Percentiles rank a stretch among this genome's conserved stretches.
Evolutionary conservation across 2,329 filamentous ascomycete species (phyloP).

Genomic region (Botrytis aclada): DNA sequence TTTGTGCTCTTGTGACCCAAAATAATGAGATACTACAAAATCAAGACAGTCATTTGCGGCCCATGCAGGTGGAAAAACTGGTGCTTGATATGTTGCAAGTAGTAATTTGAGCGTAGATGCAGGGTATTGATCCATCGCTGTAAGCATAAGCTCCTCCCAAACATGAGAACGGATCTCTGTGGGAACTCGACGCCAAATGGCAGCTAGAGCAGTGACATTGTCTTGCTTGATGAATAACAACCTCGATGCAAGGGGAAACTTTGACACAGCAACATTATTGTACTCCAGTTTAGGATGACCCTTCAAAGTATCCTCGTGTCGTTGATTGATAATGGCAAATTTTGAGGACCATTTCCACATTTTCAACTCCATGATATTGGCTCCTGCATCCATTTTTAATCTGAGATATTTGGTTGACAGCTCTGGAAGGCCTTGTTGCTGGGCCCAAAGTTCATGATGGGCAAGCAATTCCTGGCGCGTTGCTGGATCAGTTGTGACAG

Average conservation of each 20-base stretch:
- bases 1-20: constrained; percentile 5
- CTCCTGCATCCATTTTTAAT: not conserved
- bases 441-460: constrained; percentile 9
- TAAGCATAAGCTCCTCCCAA: constrained; percentile 19
- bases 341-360: constrained; percentile 4
- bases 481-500: not conserved
- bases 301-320: constrained; percentile 10
- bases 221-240: constrained; percentile 19
- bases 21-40: constrained; percentile 17
- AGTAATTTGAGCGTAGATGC: constrained; percentile 18
- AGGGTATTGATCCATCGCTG: constrained; percentile 14
- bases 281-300: constrained; percentile 3
- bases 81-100: constrained; percentile 15
- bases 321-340: constrained; percentile 13
- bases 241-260: constrained; percentile 6
- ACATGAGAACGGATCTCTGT: constrained; percentile 10
- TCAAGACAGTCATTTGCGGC: constrained; percentile 16
- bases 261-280: not conserved
- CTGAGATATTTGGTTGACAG: constrained; percentile 9
- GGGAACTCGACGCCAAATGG: constrained; percentile 16
- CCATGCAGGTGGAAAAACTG: constrained; percentile 13
- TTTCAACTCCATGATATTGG: not conserved
- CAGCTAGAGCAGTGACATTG: constrained; percentile 6
- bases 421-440: constrained; percentile 1
- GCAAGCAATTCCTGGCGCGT: not conserved